Conservation (phyloP, 345 rosid genomes). For the Citrus sp. region DNA sequence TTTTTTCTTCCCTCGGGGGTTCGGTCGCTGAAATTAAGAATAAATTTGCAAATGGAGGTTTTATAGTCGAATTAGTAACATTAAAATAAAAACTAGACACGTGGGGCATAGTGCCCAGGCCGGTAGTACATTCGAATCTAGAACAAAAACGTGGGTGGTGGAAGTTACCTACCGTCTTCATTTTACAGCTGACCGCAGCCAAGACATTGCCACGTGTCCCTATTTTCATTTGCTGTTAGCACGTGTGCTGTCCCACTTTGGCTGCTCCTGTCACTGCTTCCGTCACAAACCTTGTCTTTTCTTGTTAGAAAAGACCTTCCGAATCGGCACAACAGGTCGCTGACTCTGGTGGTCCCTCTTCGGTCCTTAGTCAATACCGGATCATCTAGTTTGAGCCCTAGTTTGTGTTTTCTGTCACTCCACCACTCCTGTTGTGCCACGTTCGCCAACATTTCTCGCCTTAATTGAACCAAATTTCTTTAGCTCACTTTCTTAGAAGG, state of each 20-base stretch:
- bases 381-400: background rate
- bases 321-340: slow-evolving; percentile 5
- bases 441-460: background rate
- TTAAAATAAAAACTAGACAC: background rate
- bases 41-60: background rate
- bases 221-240: background rate
- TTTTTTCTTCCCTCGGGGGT: background rate
- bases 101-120: background rate
- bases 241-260: background rate
- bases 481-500: too few species aligned
- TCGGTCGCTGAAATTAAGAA: background rate
- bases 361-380: background rate
- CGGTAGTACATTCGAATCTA: background rate
- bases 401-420: background rate
- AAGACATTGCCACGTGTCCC: background rate
- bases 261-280: slow-evolving; percentile 28
- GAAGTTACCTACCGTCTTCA: background rate
- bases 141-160: slow-evolving; percentile 3
- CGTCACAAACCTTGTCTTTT: slow-evolving; percentile 21
- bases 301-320: background rate
- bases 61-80: background rate
- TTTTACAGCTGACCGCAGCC: background rate
- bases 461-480: background rate
- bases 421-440: background rate
- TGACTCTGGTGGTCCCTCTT: background rate